Base-by-base conservation (phyloP, 2,329 filamentous ascomycete genomes). In the Diplodia seriata region DNA sequence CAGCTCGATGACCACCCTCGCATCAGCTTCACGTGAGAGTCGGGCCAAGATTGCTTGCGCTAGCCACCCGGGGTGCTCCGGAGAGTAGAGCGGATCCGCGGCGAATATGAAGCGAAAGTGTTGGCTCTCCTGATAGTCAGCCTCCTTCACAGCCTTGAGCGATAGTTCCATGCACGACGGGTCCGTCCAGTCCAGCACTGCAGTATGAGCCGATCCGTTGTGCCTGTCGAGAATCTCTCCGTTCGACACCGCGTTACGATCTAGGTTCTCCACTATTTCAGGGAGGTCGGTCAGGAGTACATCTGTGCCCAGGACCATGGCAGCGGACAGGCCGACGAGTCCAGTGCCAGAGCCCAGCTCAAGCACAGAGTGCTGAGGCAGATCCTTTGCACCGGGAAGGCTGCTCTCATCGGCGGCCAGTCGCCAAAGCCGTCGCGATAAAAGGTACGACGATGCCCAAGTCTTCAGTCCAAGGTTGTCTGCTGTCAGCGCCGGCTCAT, bases 401-500 rank as follows among this genome's bases (percentile, higher is more conserved):
- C 77, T 50, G 36, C n/a, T 53, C 6, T 31, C 38, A 43, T 68
- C 57, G 15, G 61, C 51, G 4, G 71, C 43, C 18, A 85, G 75
- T 3, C 69, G 70, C 57, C 75, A 74, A 31, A 98, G 85, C 29
- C 91, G 88, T 72, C 87, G 90, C 0, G 94, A 91, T 4, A 98
- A 87, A 2, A 96, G 85, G 75, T 93, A 96, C 0, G 93, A 94
- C 0, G 93, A 94, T 0, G 91, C 92, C 95, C 95, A 98, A 0
- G 95, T 99, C 79, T 99, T 98, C 77, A 96, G 85, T 1, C 95
- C 95, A 20, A 98, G 84, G 69, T 92, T 91, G 78, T 97, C 94
- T 7, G 91, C 91, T 0, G 92, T 97, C 67, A 98, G 83, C 0
- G 93, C 89, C 1, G 95, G 95, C 76, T 99, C 95, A 68, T 92